Base-by-base conservation (phyloP, 2,329 filamentous ascomycete genomes). In the Botrytis fabae region DNA sequence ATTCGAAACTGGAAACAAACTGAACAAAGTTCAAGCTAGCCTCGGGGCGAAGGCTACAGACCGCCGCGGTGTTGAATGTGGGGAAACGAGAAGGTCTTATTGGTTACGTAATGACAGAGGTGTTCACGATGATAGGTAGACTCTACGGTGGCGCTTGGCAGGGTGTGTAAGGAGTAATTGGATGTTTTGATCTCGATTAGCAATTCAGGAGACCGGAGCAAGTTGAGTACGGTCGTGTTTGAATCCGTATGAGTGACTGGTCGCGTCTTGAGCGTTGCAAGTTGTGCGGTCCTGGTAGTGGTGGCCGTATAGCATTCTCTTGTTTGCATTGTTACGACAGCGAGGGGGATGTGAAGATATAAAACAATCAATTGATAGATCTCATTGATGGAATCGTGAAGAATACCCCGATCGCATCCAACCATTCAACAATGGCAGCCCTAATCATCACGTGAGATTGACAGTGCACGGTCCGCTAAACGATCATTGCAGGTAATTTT, bases 401-500 rank as follows among this genome's bases (percentile, higher is more conserved):
- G 60, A 63, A 63, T 63, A 40, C n/a, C 9, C 20, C 25, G 22
- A 61, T 38, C 25, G 59, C 59, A 40, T 61, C 18, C 51, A 28
- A 57, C 51, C 51, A 57, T 28, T 18, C 51, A 57, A 57, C n/a
- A 18, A n/a, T 7, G 4, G 32, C 22, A 40, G 60, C 8, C 38
- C 51, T 57, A 20, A 42, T 18, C 16, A 18, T 62, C 60, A 62
- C 60, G 60, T 62, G 60, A n/a, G 2, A 9, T 4, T 0, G 0
- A 0, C 0, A 2, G 0, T 2, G 60, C 60, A 62, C 60, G 60
- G 60, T 4, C 1, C 60, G 9, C 22, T 0, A 0, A 0, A 4
- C 25, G 60, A 62, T 62, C 60, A n/a, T 40, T n/a, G 60, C 35
- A 18, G 25, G 35, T n/a, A 35, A 48, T n/a, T 12, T 35, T 25